Conservation (phyloP, 2,329 filamentous ascomycete genomes). For the Fusarium hainanense region DNA sequence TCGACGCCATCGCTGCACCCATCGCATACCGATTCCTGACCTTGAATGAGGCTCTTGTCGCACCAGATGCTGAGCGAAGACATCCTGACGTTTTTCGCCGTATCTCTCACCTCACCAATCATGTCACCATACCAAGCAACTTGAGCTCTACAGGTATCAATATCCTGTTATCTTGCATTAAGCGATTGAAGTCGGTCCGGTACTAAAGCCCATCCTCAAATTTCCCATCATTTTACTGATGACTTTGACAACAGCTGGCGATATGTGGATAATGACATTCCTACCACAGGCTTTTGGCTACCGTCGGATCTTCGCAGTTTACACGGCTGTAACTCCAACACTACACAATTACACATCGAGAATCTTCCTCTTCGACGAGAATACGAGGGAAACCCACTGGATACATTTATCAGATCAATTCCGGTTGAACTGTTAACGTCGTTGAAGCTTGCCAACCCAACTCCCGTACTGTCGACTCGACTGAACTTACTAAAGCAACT, state of each 20-base stretch:
- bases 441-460: slow-evolving; percentile 54
- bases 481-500: slow-evolving; percentile 57
- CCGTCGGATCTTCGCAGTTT: slow-evolving; percentile 54
- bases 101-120: slow-evolving; percentile 54
- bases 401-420: slow-evolving; percentile 54
- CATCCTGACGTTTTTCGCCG: slow-evolving; percentile 51
- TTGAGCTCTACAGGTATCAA: slow-evolving; percentile 53
- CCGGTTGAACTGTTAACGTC: slow-evolving; percentile 55
- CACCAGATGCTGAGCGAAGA: slow-evolving; percentile 47
- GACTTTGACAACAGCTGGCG: slow-evolving; percentile 50
- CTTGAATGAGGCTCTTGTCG: slow-evolving; percentile 54
- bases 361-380: slow-evolving; percentile 54
- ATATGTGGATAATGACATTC: slow-evolving; percentile 50
- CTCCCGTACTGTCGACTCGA: slow-evolving; percentile 55
- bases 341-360: slow-evolving; percentile 54
- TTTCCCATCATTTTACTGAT: slow-evolving; percentile 19
- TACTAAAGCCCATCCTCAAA: slow-evolving; percentile 40
- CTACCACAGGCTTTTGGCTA: slow-evolving; percentile 47
- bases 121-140: slow-evolving; percentile 55
- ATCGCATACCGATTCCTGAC: slow-evolving; percentile 55
- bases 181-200: slow-evolving; percentile 55
- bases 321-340: slow-evolving; percentile 45
- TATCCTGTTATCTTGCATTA: slow-evolving; percentile 51
- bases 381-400: slow-evolving; percentile 49
- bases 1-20: slow-evolving; percentile 57